Evolutionary conservation across 2,329 filamentous ascomycete genomes (phyloP).

Genomic region (Lachnellula suecica): DNA sequence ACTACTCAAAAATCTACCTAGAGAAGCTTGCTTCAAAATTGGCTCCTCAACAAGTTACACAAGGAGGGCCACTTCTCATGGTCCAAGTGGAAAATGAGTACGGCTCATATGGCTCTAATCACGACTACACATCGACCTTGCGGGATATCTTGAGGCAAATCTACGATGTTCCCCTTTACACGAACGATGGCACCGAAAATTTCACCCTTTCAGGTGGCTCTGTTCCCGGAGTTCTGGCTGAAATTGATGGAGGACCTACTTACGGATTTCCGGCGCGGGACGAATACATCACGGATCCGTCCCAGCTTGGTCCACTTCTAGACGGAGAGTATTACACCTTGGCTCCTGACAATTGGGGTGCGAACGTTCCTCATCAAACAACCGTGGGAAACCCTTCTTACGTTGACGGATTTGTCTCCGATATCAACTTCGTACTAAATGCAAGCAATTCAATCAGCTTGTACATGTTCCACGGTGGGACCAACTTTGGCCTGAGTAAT

Average conservation of each 20-base stretch:
- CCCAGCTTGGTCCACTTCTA: constrained; percentile 43
- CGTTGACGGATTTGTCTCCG: constrained; percentile 31
- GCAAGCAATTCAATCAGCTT: constrained; percentile 45
- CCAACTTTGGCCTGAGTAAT: constrained; percentile 48
- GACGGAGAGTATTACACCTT: constrained; percentile 50
- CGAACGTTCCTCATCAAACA: constrained; percentile 37
- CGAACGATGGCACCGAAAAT: constrained; percentile 47
- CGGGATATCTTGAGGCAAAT: constrained; percentile 41
- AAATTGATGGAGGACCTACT: constrained; percentile 44
- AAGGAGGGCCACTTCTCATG: constrained; percentile 46
- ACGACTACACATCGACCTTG: constrained; percentile 42
- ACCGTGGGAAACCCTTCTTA: constrained; percentile 28
- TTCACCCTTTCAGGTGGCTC: constrained; percentile 43
- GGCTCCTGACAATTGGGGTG: constrained; percentile 45
- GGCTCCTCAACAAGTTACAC: constrained; percentile 43
- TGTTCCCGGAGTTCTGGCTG: constrained; percentile 44
- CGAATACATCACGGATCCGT: constrained; percentile 42
- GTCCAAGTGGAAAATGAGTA: constrained; percentile 54
- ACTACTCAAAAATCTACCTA: constrained; percentile 46
- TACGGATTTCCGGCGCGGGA: constrained; percentile 42
- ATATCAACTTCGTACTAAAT: constrained; percentile 38
- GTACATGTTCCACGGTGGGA: constrained; percentile 54
- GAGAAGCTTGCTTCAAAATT: constrained; percentile 43
- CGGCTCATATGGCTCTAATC: constrained; percentile 46
- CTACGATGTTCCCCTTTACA: constrained; percentile 47